Percentiles rank a stretch among this genome's conserved stretches.
phyloP scores from a whole-genome alignment of 306 rosid species.

The Glycine latifolia region DNA sequence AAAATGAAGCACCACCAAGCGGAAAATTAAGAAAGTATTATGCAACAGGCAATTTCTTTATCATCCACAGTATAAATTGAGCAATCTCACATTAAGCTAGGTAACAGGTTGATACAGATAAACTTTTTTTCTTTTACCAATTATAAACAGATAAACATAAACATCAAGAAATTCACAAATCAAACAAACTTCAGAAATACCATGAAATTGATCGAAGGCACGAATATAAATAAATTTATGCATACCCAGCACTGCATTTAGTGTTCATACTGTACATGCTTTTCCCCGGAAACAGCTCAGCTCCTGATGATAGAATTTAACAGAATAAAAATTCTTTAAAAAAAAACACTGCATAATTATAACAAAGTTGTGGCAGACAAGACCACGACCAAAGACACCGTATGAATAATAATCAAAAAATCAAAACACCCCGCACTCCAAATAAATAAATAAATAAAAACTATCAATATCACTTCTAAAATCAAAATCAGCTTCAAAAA shows the following conservation, averaged over 20 bases:
- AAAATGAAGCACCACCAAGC: too few species aligned
- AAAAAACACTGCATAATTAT: neutral
- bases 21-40: too few species aligned
- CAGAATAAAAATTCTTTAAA: conserved; percentile 25
- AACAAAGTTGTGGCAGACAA: neutral
- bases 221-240: conserved; percentile 10
- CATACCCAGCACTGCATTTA: conserved; percentile 52
- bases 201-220: neutral
- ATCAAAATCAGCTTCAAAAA: neutral
- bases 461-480: neutral
- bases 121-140: neutral
- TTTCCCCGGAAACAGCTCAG: conserved; percentile 46
- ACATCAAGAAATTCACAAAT: neutral
- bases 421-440: neutral
- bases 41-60: too few species aligned
- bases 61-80: too few species aligned
- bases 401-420: neutral
- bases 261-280: conserved; percentile 51
- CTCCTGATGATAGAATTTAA: conserved; percentile 49
- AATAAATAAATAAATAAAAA: neutral
- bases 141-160: neutral
- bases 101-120: neutral
- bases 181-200: neutral
- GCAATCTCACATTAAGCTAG: too few species aligned
- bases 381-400: conserved; percentile 18